Percentiles rank a stretch among this genome's conserved stretches.
phyloP scores from a whole-genome alignment of 148 eudicot species.

The Silene uniflora region DNA sequence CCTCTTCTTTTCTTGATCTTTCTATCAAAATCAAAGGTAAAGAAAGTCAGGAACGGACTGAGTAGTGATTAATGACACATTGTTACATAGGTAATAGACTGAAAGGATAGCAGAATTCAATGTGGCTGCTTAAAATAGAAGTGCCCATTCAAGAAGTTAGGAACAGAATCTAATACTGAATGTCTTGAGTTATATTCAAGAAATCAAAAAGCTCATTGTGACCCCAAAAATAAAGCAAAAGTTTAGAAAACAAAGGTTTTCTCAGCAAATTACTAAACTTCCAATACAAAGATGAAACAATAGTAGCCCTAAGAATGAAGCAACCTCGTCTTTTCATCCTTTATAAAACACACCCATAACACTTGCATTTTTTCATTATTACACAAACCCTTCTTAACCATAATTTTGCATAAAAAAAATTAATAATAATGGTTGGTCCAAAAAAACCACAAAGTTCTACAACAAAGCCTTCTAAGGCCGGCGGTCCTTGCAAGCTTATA shows the following conservation, averaged over 20 bases:
- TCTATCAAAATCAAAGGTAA: too few relatives aligned
- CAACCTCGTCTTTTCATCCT: constrained; percentile 19
- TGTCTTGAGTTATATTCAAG: constrained; percentile 33
- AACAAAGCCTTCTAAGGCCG: neutral
- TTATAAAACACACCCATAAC: constrained; percentile 16
- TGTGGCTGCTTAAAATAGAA: too few relatives aligned
- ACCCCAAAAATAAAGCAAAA: constrained; percentile 18
- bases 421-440: constrained; percentile 5
- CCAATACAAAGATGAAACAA: neutral
- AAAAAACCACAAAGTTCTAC: constrained; percentile 16
- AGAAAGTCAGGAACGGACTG: too few relatives aligned
- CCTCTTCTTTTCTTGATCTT: too few relatives aligned
- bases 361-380: neutral
- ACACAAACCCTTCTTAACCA: neutral
- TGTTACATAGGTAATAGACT: too few relatives aligned
- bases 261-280: neutral
- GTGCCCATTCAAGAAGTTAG: neutral
- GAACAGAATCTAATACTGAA: constrained; percentile 19
- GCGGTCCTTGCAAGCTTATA: constrained; percentile 17
- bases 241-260: neutral
- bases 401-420: neutral
- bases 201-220: constrained; percentile 20
- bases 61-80: too few relatives aligned
- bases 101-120: too few relatives aligned
- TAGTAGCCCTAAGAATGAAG: constrained; percentile 24